phyloP scores from a whole-genome alignment of 306 rosid genomes.

The Prunus dulcis region DNA sequence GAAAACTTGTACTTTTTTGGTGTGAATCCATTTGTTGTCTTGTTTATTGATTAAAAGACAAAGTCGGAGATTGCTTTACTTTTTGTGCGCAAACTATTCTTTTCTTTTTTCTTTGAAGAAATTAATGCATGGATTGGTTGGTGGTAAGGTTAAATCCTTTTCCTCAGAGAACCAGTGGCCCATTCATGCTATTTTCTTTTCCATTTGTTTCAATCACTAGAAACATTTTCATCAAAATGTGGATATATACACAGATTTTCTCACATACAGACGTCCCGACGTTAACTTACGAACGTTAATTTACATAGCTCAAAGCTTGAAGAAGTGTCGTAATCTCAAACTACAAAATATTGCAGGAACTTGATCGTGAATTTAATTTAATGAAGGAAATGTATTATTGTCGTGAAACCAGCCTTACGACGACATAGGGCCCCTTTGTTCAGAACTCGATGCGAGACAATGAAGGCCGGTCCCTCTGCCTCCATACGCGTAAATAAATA shows the following conservation, averaged over 20 bases:
- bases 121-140: background rate
- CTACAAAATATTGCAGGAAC: too few relatives aligned
- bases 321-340: background rate
- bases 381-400: background rate
- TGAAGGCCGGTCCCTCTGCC: background rate
- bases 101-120: background rate
- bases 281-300: too few relatives aligned
- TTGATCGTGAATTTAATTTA: too few relatives aligned
- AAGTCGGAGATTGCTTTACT: background rate
- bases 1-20: background rate
- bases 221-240: background rate
- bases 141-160: background rate
- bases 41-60: conserved; percentile 4
- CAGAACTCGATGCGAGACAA: conserved; percentile 16
- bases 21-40: background rate
- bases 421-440: conserved; percentile 4
- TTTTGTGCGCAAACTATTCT: background rate
- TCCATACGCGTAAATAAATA: conserved; percentile 19
- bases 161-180: too few relatives aligned
- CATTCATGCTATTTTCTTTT: too few relatives aligned
- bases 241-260: background rate
- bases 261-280: too few relatives aligned
- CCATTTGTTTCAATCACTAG: background rate
- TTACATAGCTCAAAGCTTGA: background rate
- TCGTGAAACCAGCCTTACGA: conserved; percentile 7